phyloP scores from a whole-genome alignment of 106 monocot species.

The Platanthera zijinensis region DNA sequence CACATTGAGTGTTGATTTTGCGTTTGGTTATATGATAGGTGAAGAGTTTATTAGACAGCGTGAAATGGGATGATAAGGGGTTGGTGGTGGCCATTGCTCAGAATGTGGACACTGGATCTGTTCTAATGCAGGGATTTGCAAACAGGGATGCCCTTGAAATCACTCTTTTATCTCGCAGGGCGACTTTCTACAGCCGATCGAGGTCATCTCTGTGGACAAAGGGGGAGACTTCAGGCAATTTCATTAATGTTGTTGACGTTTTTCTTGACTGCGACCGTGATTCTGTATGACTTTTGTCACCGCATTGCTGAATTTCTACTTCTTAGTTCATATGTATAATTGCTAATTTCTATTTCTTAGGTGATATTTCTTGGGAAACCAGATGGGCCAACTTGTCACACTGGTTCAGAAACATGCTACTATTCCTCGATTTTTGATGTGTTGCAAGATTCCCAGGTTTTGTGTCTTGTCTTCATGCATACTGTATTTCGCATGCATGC shows the following conservation, averaged over 20 bases:
- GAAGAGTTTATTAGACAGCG: conserved; percentile 39
- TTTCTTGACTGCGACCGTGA: conserved; percentile 95
- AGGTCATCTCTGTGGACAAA: conserved; percentile 91
- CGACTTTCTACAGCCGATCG: conserved; percentile 94
- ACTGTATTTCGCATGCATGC: not conserved
- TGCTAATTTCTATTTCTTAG: conserved; percentile 19
- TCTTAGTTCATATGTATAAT: not conserved
- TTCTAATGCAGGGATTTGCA: conserved; percentile 96
- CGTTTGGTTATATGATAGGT: conserved; percentile 25
- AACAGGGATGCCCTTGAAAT: conserved; percentile 71
- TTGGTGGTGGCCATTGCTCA: conserved; percentile 90
- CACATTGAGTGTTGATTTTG: too few relatives aligned
- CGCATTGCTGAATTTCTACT: not conserved
- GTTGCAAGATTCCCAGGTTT: conserved; percentile 54
- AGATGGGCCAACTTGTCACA: conserved; percentile 95
- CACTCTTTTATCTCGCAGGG: conserved; percentile 69
- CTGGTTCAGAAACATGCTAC: conserved; percentile 85
- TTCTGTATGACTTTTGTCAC: conserved; percentile 45
- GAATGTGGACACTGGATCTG: conserved; percentile 86
- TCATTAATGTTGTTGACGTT: conserved; percentile 91
- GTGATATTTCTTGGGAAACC: conserved; percentile 93
- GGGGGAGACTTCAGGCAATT: conserved; percentile 90
- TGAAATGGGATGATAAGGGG: conserved; percentile 91
- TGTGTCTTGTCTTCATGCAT: not conserved
- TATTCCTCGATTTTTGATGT: conserved; percentile 63